Conservation (phyloP, 805 yeast species). For the Ogataea pini region DNA sequence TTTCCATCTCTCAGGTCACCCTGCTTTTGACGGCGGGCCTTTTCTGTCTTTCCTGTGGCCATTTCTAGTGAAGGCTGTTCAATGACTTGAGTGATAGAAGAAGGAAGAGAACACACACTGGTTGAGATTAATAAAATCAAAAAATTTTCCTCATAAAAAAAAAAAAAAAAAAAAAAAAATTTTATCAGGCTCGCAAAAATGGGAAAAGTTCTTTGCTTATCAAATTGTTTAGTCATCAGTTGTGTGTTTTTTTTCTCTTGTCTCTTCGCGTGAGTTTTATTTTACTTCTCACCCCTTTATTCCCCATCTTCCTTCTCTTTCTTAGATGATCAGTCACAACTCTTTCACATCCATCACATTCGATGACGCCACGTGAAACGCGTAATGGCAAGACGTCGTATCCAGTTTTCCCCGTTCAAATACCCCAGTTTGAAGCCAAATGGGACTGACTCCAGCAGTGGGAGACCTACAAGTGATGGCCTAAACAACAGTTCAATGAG, state of each 20-base stretch:
- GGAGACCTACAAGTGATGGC: neutral
- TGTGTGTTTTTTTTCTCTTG: neutral
- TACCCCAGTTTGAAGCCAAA: slow-evolving; percentile 16
- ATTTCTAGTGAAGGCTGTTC: slow-evolving; percentile 39
- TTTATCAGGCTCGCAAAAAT: slow-evolving; percentile 1
- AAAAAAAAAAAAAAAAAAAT: slow-evolving; percentile 6
- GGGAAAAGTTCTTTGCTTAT: neutral
- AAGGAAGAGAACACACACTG: neutral
- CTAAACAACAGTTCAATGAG: neutral
- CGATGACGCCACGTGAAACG: neutral
- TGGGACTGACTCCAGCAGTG: neutral
- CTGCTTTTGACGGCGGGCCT: slow-evolving; percentile 80
- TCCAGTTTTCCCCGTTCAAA: slow-evolving; percentile 25
- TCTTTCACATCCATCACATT: neutral
- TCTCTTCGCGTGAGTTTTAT: neutral
- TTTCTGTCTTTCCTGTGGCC: slow-evolving; percentile 95
- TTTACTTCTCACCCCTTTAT: neutral
- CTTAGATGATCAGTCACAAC: neutral
- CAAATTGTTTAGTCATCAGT: neutral
- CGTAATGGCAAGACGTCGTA: slow-evolving; percentile 24
- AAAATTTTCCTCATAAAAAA: slow-evolving; percentile 10
- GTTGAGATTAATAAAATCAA: slow-evolving; percentile 1
- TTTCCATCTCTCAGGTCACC: slow-evolving; percentile 85
- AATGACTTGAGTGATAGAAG: slow-evolving; percentile 1
- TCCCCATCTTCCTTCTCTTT: neutral